Percentiles rank a stretch among this genome's conserved stretches.
Evolutionary conservation across 345 rosid species (phyloP).

Genomic region (Salix arbutifolia): DNA sequence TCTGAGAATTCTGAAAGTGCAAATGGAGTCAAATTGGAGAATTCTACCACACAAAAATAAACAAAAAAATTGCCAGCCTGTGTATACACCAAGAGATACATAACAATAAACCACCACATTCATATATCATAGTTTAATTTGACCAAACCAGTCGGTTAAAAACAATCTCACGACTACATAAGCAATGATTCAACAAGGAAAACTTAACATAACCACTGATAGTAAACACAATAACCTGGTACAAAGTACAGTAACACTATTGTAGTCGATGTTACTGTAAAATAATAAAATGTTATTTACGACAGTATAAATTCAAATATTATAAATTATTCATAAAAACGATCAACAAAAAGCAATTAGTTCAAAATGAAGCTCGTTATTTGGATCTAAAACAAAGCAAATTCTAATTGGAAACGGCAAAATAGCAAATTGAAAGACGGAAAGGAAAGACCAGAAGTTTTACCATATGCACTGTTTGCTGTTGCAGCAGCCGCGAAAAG

Average conservation of each 20-base stretch:
- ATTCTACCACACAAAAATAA: not conserved
- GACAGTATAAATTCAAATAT: not conserved
- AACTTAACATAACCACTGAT: not conserved
- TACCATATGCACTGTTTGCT: constrained; percentile 94
- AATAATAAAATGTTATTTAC: too few relatives aligned
- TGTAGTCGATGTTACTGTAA: not conserved
- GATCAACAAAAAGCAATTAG: not conserved
- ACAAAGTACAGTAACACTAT: not conserved
- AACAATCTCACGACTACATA: not conserved
- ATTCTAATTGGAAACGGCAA: not conserved
- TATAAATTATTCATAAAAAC: too few relatives aligned
- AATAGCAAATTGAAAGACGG: too few relatives aligned
- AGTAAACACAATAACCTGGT: not conserved
- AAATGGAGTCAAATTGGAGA: constrained; percentile 7
- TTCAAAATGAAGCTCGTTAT: not conserved
- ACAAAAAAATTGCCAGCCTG: not conserved
- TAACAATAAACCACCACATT: not conserved
- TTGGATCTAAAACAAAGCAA: not conserved
- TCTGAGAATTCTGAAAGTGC: constrained; percentile 81
- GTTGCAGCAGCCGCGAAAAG: constrained; percentile 91
- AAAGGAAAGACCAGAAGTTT: not conserved
- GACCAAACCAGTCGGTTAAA: not conserved
- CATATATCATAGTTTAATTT: too few relatives aligned
- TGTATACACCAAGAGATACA: not conserved
- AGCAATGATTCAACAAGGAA: not conserved